Evolutionary conservation across 345 rosid genomes (phyloP).

Genomic region (Luvunga scandens): DNA sequence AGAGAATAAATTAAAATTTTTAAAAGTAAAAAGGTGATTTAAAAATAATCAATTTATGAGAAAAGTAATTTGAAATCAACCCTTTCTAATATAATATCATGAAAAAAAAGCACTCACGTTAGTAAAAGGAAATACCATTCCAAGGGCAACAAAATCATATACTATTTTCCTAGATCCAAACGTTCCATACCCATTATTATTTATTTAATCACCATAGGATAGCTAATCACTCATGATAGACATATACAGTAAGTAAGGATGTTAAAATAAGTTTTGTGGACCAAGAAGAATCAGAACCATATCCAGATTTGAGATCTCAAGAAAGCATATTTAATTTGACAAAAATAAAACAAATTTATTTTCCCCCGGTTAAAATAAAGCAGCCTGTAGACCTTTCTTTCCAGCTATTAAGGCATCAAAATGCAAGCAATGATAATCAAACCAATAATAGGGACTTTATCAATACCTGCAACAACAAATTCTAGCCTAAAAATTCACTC

Average conservation of each 20-base stretch:
- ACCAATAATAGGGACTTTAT: not conserved
- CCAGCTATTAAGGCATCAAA: not conserved
- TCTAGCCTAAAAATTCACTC: not conserved
- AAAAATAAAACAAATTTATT: conserved; percentile 8
- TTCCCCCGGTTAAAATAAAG: not conserved
- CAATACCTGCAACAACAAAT: not conserved
- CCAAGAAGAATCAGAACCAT: conserved; percentile 8
- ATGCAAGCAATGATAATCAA: not conserved
- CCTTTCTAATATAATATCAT: too few relatives aligned
- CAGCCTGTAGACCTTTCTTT: not conserved
- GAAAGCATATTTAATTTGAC: not conserved
- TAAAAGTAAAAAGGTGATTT: too few relatives aligned
- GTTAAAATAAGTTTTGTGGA: conserved; percentile 16
- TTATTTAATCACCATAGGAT: not conserved
- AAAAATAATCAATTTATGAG: too few relatives aligned
- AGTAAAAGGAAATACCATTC: too few relatives aligned
- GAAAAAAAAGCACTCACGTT: too few relatives aligned
- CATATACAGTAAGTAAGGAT: not conserved
- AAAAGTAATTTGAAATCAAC: too few relatives aligned
- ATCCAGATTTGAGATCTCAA: conserved; percentile 14
- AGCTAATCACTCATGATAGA: not conserved
- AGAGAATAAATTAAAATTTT: too few relatives aligned
- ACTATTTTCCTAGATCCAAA: not conserved
- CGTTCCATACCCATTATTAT: not conserved
- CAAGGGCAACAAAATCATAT: too few relatives aligned